Percentiles rank a stretch among this genome's conserved stretches.
phyloP scores from a whole-genome alignment of 2,329 filamentous ascomycete species.

The Epicoccum sorghinum region DNA sequence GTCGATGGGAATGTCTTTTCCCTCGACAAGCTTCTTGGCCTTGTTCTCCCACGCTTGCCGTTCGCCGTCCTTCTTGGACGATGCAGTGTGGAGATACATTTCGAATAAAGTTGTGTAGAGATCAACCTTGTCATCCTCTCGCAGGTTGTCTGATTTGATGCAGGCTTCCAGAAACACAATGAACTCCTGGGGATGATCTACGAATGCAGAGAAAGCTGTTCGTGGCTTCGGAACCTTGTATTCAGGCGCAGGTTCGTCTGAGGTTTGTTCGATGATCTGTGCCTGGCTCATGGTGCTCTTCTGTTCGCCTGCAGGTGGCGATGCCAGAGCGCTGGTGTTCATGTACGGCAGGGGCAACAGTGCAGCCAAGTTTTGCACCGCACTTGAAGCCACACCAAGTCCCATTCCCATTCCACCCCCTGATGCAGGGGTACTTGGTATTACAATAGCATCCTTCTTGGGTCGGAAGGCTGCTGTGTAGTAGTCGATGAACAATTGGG shows the following conservation, averaged over 20 bases:
- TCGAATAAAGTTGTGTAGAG: slow-evolving; percentile 95
- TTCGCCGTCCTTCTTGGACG: slow-evolving; percentile 71
- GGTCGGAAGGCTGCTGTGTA: slow-evolving; percentile 86
- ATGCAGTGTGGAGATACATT: slow-evolving; percentile 94
- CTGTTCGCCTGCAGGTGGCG: slow-evolving; percentile 59
- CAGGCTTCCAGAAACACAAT: slow-evolving; percentile 92
- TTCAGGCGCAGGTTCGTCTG: slow-evolving; percentile 58
- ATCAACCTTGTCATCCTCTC: slow-evolving; percentile 77
- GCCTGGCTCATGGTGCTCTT: slow-evolving; percentile 62
- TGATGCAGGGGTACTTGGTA: slow-evolving; percentile 55
- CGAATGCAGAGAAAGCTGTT: slow-evolving; percentile 93
- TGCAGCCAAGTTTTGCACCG: slow-evolving; percentile 84
- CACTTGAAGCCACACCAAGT: slow-evolving; percentile 65
- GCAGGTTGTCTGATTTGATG: slow-evolving; percentile 72
- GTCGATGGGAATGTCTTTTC: slow-evolving; percentile 80
- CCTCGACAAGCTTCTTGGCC: slow-evolving; percentile 86
- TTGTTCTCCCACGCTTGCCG: slow-evolving; percentile 86
- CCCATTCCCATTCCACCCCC: slow-evolving; percentile 50
- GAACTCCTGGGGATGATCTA: slow-evolving; percentile 91
- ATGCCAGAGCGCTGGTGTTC: slow-evolving; percentile 65
- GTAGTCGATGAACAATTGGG: slow-evolving; percentile 89
- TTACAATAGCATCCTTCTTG: slow-evolving; percentile 66
- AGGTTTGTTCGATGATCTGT: slow-evolving; percentile 59
- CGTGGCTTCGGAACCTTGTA: slow-evolving; percentile 84
- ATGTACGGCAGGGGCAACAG: slow-evolving; percentile 87